Evolutionary conservation across 2,329 filamentous ascomycete species (phyloP), one percentile per base, ranked within the genome.

Genomic region (Xylaria sp.): DNA sequence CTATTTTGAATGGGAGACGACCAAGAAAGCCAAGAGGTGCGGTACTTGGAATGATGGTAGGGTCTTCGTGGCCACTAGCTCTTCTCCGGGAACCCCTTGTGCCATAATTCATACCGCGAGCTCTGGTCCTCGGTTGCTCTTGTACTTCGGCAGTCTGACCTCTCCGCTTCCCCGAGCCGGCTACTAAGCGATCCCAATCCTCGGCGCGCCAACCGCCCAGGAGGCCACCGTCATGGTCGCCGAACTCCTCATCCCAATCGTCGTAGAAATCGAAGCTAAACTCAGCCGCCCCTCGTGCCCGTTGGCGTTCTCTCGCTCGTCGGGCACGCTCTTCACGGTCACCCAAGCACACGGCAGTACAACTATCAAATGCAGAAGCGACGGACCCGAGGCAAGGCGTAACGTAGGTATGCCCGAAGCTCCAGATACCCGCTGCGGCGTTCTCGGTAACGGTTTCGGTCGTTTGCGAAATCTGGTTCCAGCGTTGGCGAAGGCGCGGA

Each of bases 201-300:
- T 96, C 93, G 68, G 80, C 88, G 38, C 89, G 88, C 91, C 92
- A 96, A 46, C 87, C 78, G 44, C 84, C 89, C 54, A 93, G 79
- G 48, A 94, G 75, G 0, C 88, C 84, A 38, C 87, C 72, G 37
- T 74, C 72, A 21, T 70, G 71, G 4, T 68, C 70, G 15, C 78
- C 76, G 55, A 83, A 80, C 49, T 86, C 84, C 57, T 85, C 82
- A 63, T 97, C 92, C 94, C 94, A 98, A 76, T 97, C 94, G 76
- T 97, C 94, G 79, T 98, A 98, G 75, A 98, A 98, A 76, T 97
- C 94, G 74, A 98, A 98, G 71, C 87, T 93, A 70, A 90, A 86
- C 77, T 97, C 93, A 27, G 93, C 90, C 53, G 87, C 77, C 2
- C 86, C 87, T 63, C 79, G 77, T 23, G 80, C 79, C 8, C 84